Percentiles rank a stretch among this genome's conserved stretches.
phyloP scores from a whole-genome alignment of 495 filamentous ascomycete genomes.

The Penicillium roqueforti region DNA sequence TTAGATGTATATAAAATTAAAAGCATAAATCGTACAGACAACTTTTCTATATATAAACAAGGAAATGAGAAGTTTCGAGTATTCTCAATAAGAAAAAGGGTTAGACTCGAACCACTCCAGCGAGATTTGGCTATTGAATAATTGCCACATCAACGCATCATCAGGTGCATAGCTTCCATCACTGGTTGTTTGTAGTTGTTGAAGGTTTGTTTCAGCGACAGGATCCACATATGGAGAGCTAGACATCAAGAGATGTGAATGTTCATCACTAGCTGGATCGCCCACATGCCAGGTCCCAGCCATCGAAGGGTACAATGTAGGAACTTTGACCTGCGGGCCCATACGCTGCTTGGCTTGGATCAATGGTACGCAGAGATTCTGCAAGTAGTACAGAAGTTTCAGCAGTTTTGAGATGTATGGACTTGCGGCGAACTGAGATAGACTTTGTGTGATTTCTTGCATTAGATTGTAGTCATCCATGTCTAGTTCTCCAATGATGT shows the following conservation, averaged over 20 bases:
- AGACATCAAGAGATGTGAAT: neutral
- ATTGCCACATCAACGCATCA: slow-evolving; percentile 30
- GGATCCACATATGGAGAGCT: neutral
- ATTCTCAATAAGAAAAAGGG: neutral
- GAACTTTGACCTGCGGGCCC: slow-evolving; percentile 7
- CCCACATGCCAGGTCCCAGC: neutral
- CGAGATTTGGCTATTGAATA: slow-evolving; percentile 29
- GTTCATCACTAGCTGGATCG: neutral
- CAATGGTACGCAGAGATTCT: slow-evolving; percentile 24
- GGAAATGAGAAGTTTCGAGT: too few relatives aligned
- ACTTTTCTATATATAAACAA: too few relatives aligned
- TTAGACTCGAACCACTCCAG: slow-evolving; percentile 22
- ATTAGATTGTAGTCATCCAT: slow-evolving; percentile 26
- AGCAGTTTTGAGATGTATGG: slow-evolving; percentile 23
- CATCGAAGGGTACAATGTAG: slow-evolving; percentile 13
- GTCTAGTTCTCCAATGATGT: slow-evolving; percentile 27
- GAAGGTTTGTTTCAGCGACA: neutral
- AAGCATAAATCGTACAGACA: too few relatives aligned
- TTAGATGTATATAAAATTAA: too few relatives aligned
- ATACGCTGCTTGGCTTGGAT: slow-evolving; percentile 17
- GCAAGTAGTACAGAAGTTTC: slow-evolving; percentile 18
- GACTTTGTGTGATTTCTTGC: slow-evolving; percentile 17
- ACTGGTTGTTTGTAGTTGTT: slow-evolving; percentile 1
- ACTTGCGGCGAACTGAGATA: slow-evolving; percentile 22
- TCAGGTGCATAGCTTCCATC: slow-evolving; percentile 7